A percentile compares a stretch with the other conserved stretches of the same genome.
These are phyloP conservation scores for Lachancea thermotolerans DNA, from an alignment of 805 yeast species.

Conservation along the genomic window DNA sequence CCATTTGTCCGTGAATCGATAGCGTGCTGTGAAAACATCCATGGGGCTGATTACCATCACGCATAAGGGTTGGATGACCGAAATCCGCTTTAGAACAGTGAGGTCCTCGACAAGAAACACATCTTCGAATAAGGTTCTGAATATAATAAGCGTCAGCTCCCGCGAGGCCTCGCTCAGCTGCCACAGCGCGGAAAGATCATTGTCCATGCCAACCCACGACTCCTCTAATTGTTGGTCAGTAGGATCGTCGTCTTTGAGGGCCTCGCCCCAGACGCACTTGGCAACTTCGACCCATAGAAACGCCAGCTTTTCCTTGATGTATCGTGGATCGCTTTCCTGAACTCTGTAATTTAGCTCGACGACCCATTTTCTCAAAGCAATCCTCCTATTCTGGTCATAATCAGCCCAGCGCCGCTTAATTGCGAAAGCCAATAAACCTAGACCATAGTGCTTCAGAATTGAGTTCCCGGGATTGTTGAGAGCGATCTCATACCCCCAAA, in stretches of 20 bases:
- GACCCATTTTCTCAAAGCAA: constrained; percentile 77
- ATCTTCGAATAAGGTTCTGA: constrained; percentile 88
- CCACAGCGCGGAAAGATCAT: constrained; percentile 71
- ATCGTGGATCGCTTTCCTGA: constrained; percentile 71
- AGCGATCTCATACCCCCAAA: constrained; percentile 86
- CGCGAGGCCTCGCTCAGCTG: constrained; percentile 52
- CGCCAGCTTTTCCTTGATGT: constrained; percentile 82
- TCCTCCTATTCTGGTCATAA: constrained; percentile 51
- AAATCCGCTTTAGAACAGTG: constrained; percentile 71
- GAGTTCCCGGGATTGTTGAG: constrained; percentile 50
- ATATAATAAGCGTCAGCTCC: constrained; percentile 69
- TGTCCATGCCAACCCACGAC: constrained; percentile 89
- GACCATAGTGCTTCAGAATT: constrained; percentile 85
- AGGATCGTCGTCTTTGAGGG: constrained; percentile 35
- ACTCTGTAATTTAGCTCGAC: constrained; percentile 65
- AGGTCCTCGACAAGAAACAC: constrained; percentile 88
- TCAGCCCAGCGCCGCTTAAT: constrained; percentile 47
- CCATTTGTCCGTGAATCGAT: constrained; percentile 46
- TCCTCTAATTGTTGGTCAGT: constrained; percentile 40
- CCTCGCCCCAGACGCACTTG: constrained; percentile 84
- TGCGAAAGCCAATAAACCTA: constrained; percentile 70
- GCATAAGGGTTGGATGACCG: constrained; percentile 73
- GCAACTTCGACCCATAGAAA: constrained; percentile 88
- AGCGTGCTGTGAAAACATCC: constrained; percentile 52
- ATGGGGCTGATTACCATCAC: constrained; percentile 77